Evolutionary conservation across 345 rosid genomes (phyloP).

Genomic region (Bruguiera parviflora): DNA sequence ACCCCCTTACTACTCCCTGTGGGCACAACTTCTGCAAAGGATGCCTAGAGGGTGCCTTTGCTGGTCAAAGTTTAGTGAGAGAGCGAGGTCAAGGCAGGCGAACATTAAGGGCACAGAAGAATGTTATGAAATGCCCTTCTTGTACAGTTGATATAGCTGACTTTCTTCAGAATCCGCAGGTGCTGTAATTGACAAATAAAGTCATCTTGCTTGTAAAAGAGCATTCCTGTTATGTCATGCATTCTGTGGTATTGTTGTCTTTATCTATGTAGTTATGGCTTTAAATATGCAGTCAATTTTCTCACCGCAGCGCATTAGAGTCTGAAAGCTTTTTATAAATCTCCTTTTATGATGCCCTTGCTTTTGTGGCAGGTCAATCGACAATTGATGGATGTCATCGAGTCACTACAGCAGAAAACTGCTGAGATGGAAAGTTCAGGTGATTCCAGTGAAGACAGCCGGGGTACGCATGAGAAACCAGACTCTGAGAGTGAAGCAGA

Average conservation of each 20-base stretch:
- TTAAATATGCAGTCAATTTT: not conserved
- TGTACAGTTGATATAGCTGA: slow-evolving; percentile 59
- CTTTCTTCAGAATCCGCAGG: slow-evolving; percentile 57
- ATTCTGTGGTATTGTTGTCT: not conserved
- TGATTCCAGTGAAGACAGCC: slow-evolving; percentile 11
- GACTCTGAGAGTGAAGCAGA: slow-evolving; percentile 9
- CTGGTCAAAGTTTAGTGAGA: slow-evolving; percentile 34
- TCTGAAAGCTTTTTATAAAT: not conserved
- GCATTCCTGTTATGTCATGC: not conserved
- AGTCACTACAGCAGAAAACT: slow-evolving; percentile 32
- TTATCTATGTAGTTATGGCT: not conserved
- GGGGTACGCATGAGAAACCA: slow-evolving; percentile 3
- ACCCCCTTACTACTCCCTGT: slow-evolving; percentile 73
- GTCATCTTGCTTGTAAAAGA: not conserved
- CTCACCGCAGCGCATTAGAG: not conserved
- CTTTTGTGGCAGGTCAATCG: slow-evolving; percentile 56
- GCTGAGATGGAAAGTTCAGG: slow-evolving; percentile 7
- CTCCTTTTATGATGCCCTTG: too few relatives aligned
- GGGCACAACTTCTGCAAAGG: slow-evolving; percentile 65
- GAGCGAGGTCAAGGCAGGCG: slow-evolving; percentile 47
- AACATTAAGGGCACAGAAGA: slow-evolving; percentile 50
- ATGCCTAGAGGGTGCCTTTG: slow-evolving; percentile 56
- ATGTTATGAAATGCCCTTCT: slow-evolving; percentile 56
- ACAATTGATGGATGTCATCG: slow-evolving; percentile 57
- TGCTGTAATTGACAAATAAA: slow-evolving; percentile 8